Base-by-base conservation (phyloP, 352 stramenopile species). In the Vaucheria bursata region DNA sequence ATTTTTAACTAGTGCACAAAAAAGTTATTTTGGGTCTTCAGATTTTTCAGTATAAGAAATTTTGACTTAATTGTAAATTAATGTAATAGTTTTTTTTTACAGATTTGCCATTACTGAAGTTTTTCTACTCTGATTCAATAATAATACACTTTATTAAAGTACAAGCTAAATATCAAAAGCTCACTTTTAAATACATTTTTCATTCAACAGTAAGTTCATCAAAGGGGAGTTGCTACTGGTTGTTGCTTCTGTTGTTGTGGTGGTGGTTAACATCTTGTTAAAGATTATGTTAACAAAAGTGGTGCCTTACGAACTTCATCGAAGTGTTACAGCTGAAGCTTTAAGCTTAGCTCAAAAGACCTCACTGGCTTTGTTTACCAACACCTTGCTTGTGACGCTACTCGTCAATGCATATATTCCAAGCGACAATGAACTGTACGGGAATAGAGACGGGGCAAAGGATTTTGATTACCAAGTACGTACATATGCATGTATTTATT, bases 341-440 rank as follows among this genome's bases (percentile, higher is more conserved):
- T 35, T 36, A 29, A 50, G 33, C 65, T 7, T 36, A 36, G 65
- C 65, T 37, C 65, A 72, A 74, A 77, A 83, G 74, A 78, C 75
- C n/a, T 49, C 71, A 1, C 45, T 83, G 0, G 78, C 78, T 5
- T 73, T 83, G 52, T 78, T 83, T 71, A 70, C 79, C 33, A 83
- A 83, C 36, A 80, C 73, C 32, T 64, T 77, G 39, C 65, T 67
- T 34, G 78, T 83, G 25, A 71, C 77, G 18, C 49, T 83, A 12
- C 52, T 83, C 37, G 78, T 83, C 0, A 72, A 72, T 40, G 65
- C 65, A 1, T 72, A 72, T 35, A 72, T 72, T 31, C 12, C 12
- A 32, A 35, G 12, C 12, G 31, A 72, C 12, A 72, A 36, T 25
- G 29, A 12, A 7, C 65, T 72, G 6, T 35, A 25, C 33, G 65